Percentiles rank a stretch among this genome's conserved stretches.
phyloP scores from a whole-genome alignment of 495 filamentous ascomycete species.

The Aspergillus baeticus region DNA sequence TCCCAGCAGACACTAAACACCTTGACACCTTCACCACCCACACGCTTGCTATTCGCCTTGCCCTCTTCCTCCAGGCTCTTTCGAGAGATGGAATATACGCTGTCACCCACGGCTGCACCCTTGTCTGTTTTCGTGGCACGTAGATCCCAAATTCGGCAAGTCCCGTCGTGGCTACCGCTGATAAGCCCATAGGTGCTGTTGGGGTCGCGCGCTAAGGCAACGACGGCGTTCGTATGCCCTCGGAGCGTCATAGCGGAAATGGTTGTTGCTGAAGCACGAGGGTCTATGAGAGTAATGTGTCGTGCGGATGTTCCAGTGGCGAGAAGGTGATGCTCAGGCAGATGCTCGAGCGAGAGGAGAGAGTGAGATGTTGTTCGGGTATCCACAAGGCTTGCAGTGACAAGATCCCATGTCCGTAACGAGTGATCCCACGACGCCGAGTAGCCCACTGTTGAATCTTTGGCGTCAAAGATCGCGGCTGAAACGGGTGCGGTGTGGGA shows the following conservation, averaged over 20 bases:
- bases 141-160: slow-evolving; percentile 90
- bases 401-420: slow-evolving; percentile 85
- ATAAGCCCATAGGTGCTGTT: slow-evolving; percentile 76
- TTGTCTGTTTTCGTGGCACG: slow-evolving; percentile 66
- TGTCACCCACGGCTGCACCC: slow-evolving; percentile 68
- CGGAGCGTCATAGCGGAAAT: slow-evolving; percentile 83
- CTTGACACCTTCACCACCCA: slow-evolving; percentile 77
- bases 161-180: slow-evolving; percentile 84
- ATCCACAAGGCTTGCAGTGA: slow-evolving; percentile 69
- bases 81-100: slow-evolving; percentile 76
- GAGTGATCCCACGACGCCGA: slow-evolving; percentile 86
- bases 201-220: slow-evolving; percentile 66
- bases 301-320: slow-evolving; percentile 84
- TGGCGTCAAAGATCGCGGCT: slow-evolving; percentile 76
- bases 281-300: slow-evolving; percentile 87
- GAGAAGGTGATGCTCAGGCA: slow-evolving; percentile 67
- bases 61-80: slow-evolving; percentile 58
- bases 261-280: slow-evolving; percentile 67
- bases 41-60: slow-evolving; percentile 48
- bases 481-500: slow-evolving; percentile 72
- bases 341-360: slow-evolving; percentile 69
- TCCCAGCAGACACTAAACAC: slow-evolving; percentile 93
- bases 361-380: slow-evolving; percentile 79
- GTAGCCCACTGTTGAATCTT: slow-evolving; percentile 85
- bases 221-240: slow-evolving; percentile 84